A percentile compares a stretch with the other conserved stretches of the same genome.
Evolutionary conservation across 768 basidiomycete species (phyloP).

Genomic region (Mycena albidolilacea): DNA sequence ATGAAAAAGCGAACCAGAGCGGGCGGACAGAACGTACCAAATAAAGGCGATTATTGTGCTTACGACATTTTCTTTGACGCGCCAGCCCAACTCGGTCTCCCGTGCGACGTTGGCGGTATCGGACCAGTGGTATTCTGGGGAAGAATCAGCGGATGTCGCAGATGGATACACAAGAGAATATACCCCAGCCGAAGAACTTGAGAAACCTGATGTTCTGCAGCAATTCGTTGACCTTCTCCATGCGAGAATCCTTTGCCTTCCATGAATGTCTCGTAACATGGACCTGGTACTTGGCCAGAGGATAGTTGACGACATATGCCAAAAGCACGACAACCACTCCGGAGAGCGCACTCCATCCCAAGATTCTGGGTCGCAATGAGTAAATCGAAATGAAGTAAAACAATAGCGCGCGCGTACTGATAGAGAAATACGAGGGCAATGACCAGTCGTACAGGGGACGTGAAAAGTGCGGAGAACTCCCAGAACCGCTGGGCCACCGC

Average conservation of each 20-base stretch:
- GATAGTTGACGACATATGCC: conserved; percentile 76
- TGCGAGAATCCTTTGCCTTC: conserved; percentile 77
- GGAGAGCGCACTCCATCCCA: conserved; percentile 85
- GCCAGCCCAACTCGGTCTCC: conserved; percentile 76
- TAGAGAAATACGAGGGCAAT: conserved; percentile 83
- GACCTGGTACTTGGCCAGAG: conserved; percentile 77
- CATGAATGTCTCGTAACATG: conserved; percentile 71
- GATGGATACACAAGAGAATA: conserved; percentile 32
- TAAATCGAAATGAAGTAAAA: background rate
- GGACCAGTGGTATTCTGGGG: conserved; percentile 73
- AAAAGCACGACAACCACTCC: conserved; percentile 77
- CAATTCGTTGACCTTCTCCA: conserved; percentile 82
- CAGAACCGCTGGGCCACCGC: conserved; percentile 81
- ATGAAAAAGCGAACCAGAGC: background rate
- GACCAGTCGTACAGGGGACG: conserved; percentile 72
- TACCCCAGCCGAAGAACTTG: conserved; percentile 86
- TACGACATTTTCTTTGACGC: conserved; percentile 74
- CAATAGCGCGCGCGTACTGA: conserved; percentile 59
- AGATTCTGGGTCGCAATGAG: conserved; percentile 58
- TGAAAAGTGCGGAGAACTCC: conserved; percentile 77
- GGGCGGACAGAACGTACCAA: conserved; percentile 58
- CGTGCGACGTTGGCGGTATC: conserved; percentile 65
- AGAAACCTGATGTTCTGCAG: conserved; percentile 82
- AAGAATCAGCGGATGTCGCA: conserved; percentile 14
- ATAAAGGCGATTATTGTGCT: conserved; percentile 78